Evolutionary conservation across 2,329 filamentous ascomycete species (phyloP).

Genomic region (Fusarium sp.): DNA sequence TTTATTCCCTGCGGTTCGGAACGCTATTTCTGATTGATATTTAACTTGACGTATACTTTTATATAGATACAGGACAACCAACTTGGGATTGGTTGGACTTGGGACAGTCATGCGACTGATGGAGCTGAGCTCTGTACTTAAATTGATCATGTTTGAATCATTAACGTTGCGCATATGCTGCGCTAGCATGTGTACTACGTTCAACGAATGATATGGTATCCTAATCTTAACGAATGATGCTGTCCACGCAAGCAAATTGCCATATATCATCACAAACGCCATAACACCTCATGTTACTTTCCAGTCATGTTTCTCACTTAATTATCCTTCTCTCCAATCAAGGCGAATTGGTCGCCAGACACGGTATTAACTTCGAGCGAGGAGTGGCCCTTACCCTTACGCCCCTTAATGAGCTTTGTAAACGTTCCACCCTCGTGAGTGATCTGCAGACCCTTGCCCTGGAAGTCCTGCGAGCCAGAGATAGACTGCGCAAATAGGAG

Average conservation of each 20-base stretch:
- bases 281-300: constrained; percentile 15
- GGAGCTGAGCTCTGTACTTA: constrained; percentile 35
- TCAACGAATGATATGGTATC: constrained; percentile 36
- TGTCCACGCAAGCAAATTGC: constrained; percentile 1
- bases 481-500: constrained; percentile 57
- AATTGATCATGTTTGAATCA: constrained; percentile 19
- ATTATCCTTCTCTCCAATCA: constrained; percentile 45
- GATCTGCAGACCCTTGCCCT: constrained; percentile 62
- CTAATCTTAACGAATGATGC: constrained; percentile 30
- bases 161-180: not conserved
- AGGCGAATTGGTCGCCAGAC: constrained; percentile 50
- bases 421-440: constrained; percentile 52
- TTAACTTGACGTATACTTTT: constrained; percentile 15
- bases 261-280: constrained; percentile 15
- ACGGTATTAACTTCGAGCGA: constrained; percentile 52
- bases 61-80: constrained; percentile 32
- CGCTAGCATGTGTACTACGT: not conserved
- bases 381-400: constrained; percentile 60
- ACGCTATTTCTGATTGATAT: constrained; percentile 19
- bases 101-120: constrained; percentile 17
- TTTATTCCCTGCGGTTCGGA: constrained; percentile 32
- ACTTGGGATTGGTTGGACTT: constrained; percentile 19
- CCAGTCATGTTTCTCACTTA: not conserved
- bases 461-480: constrained; percentile 58
- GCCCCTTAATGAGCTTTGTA: constrained; percentile 54